These are phyloP conservation scores for Scheffersomyces parashehatae DNA, from an alignment of 1,139 yeast species.

Conservation along the genomic window DNA sequence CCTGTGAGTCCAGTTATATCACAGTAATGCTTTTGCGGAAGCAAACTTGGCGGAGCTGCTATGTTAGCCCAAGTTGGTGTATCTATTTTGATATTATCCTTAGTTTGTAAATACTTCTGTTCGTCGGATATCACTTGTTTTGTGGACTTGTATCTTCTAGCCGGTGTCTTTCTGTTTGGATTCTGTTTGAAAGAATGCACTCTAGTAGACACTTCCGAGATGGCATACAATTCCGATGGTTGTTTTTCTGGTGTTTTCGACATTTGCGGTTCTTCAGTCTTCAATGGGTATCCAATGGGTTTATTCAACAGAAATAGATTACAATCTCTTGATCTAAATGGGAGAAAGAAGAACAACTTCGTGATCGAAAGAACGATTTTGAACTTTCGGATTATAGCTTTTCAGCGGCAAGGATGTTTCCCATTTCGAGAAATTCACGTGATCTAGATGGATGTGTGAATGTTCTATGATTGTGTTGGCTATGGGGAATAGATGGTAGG, in stretches of 20 bases:
- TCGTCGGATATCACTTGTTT: conserved; percentile 81
- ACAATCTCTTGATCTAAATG: no score
- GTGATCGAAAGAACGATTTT: no score
- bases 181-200: conserved; percentile 57
- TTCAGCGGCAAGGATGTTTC: no score
- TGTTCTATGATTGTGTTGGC: no score
- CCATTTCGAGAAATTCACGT: no score
- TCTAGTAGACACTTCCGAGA: conserved; percentile 45
- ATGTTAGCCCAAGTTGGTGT: conserved; percentile 63
- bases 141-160: conserved; percentile 71
- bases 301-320: no score
- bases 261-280: background rate
- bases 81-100: conserved; percentile 40
- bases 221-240: conserved; percentile 25
- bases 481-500: no score
- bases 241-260: conserved; percentile 8
- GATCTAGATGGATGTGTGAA: no score
- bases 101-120: conserved; percentile 54
- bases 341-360: no score
- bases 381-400: no score
- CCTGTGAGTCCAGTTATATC: conserved; percentile 92
- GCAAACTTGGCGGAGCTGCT: conserved; percentile 85
- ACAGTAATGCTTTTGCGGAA: conserved; percentile 82
- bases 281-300: no score
- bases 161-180: conserved; percentile 49